A percentile compares a stretch with the other conserved stretches of the same genome.
These are phyloP conservation scores for Collybia sp. DNA, from an alignment of 768 basidiomycete species.

Conservation along the genomic window DNA sequence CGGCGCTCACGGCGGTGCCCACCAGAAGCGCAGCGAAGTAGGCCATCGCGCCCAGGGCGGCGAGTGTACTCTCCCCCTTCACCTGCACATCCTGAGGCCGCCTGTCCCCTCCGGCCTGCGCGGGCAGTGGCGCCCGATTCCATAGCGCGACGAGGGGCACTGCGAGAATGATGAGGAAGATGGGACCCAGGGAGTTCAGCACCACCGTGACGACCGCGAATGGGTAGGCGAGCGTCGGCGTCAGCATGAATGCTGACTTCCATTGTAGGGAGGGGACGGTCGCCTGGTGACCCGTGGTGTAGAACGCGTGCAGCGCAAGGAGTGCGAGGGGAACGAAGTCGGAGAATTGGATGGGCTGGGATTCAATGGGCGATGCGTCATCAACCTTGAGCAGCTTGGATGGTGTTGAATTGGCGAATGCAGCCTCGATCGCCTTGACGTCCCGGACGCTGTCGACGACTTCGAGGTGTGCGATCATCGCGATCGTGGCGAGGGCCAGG, in stretches of 20 bases:
- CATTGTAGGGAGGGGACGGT: slow-evolving; percentile 89
- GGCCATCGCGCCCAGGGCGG: slow-evolving; percentile 58
- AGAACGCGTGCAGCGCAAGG: slow-evolving; percentile 74
- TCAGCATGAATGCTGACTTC: slow-evolving; percentile 89
- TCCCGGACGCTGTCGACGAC: slow-evolving; percentile 80
- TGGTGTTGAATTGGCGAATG: slow-evolving; percentile 44
- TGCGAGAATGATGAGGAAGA: no score
- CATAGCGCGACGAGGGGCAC: slow-evolving; percentile 73
- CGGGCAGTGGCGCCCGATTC: slow-evolving; percentile 67
- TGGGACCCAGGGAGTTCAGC: slow-evolving; percentile 74
- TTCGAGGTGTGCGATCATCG: slow-evolving; percentile 75
- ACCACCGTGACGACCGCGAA: slow-evolving; percentile 70
- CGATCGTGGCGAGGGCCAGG: slow-evolving; percentile 57
- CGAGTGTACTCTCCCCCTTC: slow-evolving; percentile 40
- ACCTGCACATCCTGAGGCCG: slow-evolving; percentile 6
- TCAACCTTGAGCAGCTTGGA: slow-evolving; percentile 35
- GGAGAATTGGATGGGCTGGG: slow-evolving; percentile 46
- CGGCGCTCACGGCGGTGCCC: slow-evolving; percentile 67
- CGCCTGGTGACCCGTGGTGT: slow-evolving; percentile 89
- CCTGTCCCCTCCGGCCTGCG: slow-evolving; percentile 2
- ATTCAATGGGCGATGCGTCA: slow-evolving; percentile 19
- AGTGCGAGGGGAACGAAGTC: slow-evolving; percentile 75
- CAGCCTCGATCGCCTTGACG: slow-evolving; percentile 45
- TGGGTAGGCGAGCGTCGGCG: slow-evolving; percentile 62
- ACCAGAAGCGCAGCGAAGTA: slow-evolving; percentile 66